Percentiles rank a stretch among this genome's conserved stretches.
Evolutionary conservation across 2,329 filamentous ascomycete species (phyloP).

Genomic region (Penicillium sumatraense): DNA sequence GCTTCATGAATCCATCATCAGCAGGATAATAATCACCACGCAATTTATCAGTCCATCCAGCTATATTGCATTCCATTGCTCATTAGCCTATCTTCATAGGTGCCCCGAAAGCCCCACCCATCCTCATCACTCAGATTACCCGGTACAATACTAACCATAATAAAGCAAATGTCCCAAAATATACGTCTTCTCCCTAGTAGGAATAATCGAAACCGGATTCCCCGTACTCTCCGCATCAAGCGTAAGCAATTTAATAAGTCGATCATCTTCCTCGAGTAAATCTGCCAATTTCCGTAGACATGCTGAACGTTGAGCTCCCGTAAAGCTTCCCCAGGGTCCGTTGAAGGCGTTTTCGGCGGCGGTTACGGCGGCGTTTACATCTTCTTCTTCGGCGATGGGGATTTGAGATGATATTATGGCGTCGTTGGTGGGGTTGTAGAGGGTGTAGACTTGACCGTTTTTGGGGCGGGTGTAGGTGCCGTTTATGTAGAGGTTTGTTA

Average conservation of each 20-base stretch:
- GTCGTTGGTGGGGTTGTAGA: conserved; percentile 7
- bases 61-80: too few species aligned
- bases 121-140: too few species aligned
- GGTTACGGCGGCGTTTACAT: conserved; percentile 2
- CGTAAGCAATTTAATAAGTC: not conserved
- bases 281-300: conserved; percentile 4
- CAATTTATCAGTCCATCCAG: conserved; percentile 8
- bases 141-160: not conserved
- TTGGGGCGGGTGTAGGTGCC: not conserved
- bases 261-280: conserved; percentile 3
- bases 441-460: not conserved
- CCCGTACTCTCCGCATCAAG: conserved; percentile 1
- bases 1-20: conserved; percentile 6
- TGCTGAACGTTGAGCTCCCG: not conserved
- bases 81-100: too few species aligned
- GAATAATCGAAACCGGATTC: conserved; percentile 2
- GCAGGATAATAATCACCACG: conserved; percentile 1
- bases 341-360: conserved; percentile 3
- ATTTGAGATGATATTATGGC: not conserved
- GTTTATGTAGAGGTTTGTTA: conserved; percentile 1
- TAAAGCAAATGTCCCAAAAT: conserved; percentile 1
- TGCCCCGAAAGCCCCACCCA: too few species aligned
- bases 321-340: conserved; percentile 1
- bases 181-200: conserved; percentile 4
- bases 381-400: not conserved